Evolutionary conservation across 805 yeast genomes (phyloP).

Genomic region (Cyberlindnera mississippiensis): DNA sequence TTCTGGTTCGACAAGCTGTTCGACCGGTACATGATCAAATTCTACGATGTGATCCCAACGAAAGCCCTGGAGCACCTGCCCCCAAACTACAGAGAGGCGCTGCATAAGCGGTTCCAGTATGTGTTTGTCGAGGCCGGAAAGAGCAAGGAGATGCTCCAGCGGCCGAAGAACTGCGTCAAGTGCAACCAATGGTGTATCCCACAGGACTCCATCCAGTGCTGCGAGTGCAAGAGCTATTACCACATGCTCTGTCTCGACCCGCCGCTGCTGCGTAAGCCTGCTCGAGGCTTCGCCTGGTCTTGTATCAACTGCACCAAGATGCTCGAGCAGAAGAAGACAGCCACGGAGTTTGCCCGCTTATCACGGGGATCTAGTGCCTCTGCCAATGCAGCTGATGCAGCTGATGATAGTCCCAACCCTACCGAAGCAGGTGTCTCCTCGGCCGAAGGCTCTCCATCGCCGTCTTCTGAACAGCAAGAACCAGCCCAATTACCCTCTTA

Average conservation of each 20-base stretch:
- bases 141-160: constrained; percentile 55
- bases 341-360: constrained; percentile 15
- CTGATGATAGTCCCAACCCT: too few species aligned
- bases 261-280: constrained; percentile 73
- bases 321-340: constrained; percentile 19
- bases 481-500: constrained; percentile 41
- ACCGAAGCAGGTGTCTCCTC: too few species aligned
- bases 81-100: constrained; percentile 52
- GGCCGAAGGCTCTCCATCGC: background rate
- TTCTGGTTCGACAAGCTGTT: constrained; percentile 85
- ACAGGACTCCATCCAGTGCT: constrained; percentile 72
- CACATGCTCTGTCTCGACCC: constrained; percentile 88
- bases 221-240: constrained; percentile 64
- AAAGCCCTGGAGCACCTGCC: constrained; percentile 54
- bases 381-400: too few species aligned
- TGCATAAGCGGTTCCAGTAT: constrained; percentile 65
- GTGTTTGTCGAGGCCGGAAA: constrained; percentile 70
- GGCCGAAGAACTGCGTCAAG: constrained; percentile 65
- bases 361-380: background rate
- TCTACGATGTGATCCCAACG: constrained; percentile 76
- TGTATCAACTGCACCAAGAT: constrained; percentile 74
- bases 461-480: background rate
- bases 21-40: constrained; percentile 79
- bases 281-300: constrained; percentile 86
- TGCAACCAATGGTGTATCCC: constrained; percentile 86